phyloP scores from a whole-genome alignment of 2,329 filamentous ascomycete genomes.

The Fusarium agapanthi region DNA sequence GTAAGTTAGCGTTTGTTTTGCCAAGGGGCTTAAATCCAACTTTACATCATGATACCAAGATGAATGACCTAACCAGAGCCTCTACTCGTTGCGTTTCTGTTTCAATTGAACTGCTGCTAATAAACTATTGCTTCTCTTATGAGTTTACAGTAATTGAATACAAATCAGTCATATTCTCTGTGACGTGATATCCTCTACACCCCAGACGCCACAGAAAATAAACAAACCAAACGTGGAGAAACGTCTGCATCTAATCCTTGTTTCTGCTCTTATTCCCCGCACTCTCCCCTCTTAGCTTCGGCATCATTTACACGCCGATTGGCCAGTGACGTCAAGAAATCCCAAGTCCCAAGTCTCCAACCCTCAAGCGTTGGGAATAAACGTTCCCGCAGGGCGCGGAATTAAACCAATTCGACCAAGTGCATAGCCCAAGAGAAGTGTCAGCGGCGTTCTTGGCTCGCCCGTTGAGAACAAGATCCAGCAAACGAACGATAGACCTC shows the following conservation, averaged over 20 bases:
- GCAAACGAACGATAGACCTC: neutral
- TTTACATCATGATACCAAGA: constrained; percentile 14
- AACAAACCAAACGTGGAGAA: constrained; percentile 31
- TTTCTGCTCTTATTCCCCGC: constrained; percentile 27
- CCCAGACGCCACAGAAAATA: constrained; percentile 30
- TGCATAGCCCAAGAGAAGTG: neutral
- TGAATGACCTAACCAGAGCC: neutral
- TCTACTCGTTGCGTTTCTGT: neutral
- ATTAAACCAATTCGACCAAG: neutral
- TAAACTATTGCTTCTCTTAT: neutral
- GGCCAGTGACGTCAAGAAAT: constrained; percentile 35
- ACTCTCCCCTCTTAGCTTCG: constrained; percentile 23
- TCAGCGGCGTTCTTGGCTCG: constrained; percentile 35
- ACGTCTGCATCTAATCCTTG: constrained; percentile 17
- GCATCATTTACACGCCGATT: constrained; percentile 25
- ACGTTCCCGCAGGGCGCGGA: constrained; percentile 3
- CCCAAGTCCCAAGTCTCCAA: neutral
- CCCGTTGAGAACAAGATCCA: neutral
- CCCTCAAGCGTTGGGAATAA: neutral
- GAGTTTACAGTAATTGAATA: neutral
- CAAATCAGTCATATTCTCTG: neutral
- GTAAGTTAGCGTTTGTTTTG: neutral
- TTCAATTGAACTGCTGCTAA: neutral
- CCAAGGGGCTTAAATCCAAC: constrained; percentile 3
- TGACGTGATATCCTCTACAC: constrained; percentile 22